Evolutionary conservation across 345 rosid species (phyloP), one percentile per base, ranked within the genome.

Genomic region (Psidium friedrichsthalianum): DNA sequence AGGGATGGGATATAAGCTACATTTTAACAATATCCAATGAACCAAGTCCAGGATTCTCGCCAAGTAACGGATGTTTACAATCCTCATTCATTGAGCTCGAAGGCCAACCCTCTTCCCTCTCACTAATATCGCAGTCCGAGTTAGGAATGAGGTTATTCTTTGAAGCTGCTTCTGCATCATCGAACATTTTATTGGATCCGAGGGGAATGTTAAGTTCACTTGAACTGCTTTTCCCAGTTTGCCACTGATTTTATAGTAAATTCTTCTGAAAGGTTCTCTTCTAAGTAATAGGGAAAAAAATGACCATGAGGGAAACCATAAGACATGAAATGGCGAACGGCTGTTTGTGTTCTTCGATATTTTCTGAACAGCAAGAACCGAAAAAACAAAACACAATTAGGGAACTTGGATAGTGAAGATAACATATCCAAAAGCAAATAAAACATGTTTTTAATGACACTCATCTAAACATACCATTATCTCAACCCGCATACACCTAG

Each of bases 301-400:
- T 88, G 44, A 91, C 90, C 95, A 94, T 92, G 55, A 94, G 95
- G 82, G 95, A 94, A 87, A 92, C 92, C 24, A 94, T 93, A 18
- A 93, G 89, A 44, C 93, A 94, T 8, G 96, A 90, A 51, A 94
- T 83, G 4, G 92, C 95, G 86, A 94, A 94, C 18, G 94, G 96
- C 54, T 92, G 95, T 84, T 86, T 88, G 88, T 93, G 93, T 82
- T 90, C 88, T 22, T 83, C 81, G 85, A 94, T 51, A 94, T 92
- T 81, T 86, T 89, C 95, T 92, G 93, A 80, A 86, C 69, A 78
- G 90, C 86, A 56, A 44, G 54, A 18, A 22, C 42, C 20, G 22
- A 32, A 47, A 42, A 42, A 36, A 55, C 25, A 36, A 51, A 55
- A 44, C 29, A 4, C 21, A 51, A 64, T n/a, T 32, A 21, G 21